Base-by-base conservation (phyloP, 495 filamentous ascomycete genomes). In the Penicillium subrubescens region DNA sequence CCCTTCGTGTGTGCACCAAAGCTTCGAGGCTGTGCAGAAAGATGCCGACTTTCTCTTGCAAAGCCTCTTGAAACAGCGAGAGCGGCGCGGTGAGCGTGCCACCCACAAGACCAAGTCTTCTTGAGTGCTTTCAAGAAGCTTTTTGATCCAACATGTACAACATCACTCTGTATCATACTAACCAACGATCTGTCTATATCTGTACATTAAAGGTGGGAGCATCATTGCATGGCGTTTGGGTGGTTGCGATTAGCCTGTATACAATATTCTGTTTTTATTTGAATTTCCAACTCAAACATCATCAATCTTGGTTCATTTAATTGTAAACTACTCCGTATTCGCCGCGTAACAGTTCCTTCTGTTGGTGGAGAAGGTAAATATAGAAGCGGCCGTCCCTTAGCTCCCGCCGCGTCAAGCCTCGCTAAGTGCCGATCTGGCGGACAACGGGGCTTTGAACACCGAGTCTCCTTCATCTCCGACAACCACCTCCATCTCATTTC, bases 371-470 rank as follows among this genome's bases (percentile, higher is more conserved):
- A 52, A 52, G 25, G 51, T 67, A 66, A 63, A 63, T 64, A 68
- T 67, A 68, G 62, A 63, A 66, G 58, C 53, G 23, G 48, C 48
- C 48, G 48, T 29, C 19, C 63, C 52, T 64, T 59, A 59, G 59
- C 59, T 73, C 64, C 68, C 68, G 66, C 41, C 25, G 48, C 62
- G 41, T 65, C 57, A 55, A 66, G 63, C 59, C 69, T 70, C 71
- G 69, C 71, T 73, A 73, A 74, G 31, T 69, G 73, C 65, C 73
- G 71, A 73, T 73, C 73, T 72, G 73, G 71, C 71, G 69, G 71
- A 64, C 73, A 66, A 31, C 55, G 59, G 51, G 60, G 59, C 61
- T 67, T 54, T 56, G 59, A 69, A 62, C 67, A 51, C 57, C 67
- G 41, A n/a, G 8, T 43, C 37, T 44, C 56, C 34, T 37, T 58